Evolutionary conservation across 176 grass and related monocot species (phyloP), one percentile per base, ranked within the genome.

Genomic region (Zea luxurians): DNA sequence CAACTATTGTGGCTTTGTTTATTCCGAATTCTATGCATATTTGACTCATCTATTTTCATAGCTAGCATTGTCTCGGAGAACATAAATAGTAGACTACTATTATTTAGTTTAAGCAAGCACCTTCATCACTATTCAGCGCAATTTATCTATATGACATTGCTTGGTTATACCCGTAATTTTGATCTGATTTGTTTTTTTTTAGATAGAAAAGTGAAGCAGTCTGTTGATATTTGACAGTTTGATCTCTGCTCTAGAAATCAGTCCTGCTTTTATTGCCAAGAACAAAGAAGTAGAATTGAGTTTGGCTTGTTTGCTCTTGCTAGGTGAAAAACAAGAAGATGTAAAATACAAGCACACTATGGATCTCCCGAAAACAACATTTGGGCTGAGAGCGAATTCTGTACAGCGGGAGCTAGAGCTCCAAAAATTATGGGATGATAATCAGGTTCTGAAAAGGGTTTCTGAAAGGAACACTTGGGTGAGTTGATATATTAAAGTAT

Each of bases 171-270:
- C 27, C 1, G 27, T 27, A 27, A 27, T 10, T 73, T 65, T 76
- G 37, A 64, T 42, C 35, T 64, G 27, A 21, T 0, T 4, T 75
- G 34, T 53, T 73, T 72, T 20, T 72, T 20, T 27, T 27, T 0
- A 27, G 27, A 27, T 27, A 44, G 44, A 43, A 76, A 27, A 27
- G 27, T 13, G 10, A 57, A 13, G 4, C 16, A 62, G 8, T 66
- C 4, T 38, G 27, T 48, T 21, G 16, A 78, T 62, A 36, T 65
- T 78, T 77, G 38, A 64, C 66, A 71, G 20, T 46, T 13, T n/a
- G 37, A 61, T 48, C 54, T 70, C 38, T 10, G 21, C 9, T 66
- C 82, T 84, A 11, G 53, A 34, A 10, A 60, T 12, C 35, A 47
- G 18, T 71, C 11, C 42, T 72, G 4, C 21, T 73, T 71, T 48